These are phyloP conservation scores for Penicillium freii DNA, from an alignment of 2,329 filamentous ascomycete species.

Conservation along the genomic window DNA sequence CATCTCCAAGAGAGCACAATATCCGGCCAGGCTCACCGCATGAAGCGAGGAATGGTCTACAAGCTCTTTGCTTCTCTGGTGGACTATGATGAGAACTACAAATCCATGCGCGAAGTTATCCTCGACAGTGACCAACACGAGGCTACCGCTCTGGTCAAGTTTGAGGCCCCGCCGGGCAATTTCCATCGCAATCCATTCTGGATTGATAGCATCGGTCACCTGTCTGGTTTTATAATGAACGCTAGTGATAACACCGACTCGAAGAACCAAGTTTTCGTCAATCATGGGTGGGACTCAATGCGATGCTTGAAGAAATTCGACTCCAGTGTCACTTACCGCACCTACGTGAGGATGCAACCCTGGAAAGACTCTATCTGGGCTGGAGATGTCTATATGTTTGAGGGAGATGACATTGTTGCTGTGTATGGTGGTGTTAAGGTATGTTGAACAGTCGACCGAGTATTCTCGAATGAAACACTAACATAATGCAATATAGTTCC, in stretches of 20 bases:
- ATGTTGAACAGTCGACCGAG: background rate
- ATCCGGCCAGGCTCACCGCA: constrained; percentile 66
- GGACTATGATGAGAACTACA: constrained; percentile 56
- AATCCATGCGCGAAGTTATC: constrained; percentile 59
- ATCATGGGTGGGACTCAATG: constrained; percentile 61
- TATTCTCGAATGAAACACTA: constrained; percentile 2
- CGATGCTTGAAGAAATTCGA: constrained; percentile 55
- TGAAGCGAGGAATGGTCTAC: constrained; percentile 74
- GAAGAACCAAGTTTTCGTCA: constrained; percentile 60
- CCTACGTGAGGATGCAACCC: constrained; percentile 61
- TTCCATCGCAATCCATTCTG: constrained; percentile 60
- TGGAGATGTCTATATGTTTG: constrained; percentile 61
- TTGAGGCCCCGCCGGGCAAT: constrained; percentile 55
- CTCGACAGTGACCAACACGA: constrained; percentile 56
- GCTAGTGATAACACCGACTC: constrained; percentile 59
- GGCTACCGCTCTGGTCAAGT: constrained; percentile 54
- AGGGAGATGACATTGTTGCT: constrained; percentile 58
- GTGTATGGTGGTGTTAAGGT: constrained; percentile 50
- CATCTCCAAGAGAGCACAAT: constrained; percentile 60
- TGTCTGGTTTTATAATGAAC: constrained; percentile 61
- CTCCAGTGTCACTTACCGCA: constrained; percentile 54
- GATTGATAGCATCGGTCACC: constrained; percentile 58
- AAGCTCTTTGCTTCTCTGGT: constrained; percentile 65
- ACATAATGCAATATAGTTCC: constrained; percentile 35
- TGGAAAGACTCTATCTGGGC: constrained; percentile 53